Percentiles rank a stretch among this genome's conserved stretches.
phyloP scores from a whole-genome alignment of 257 asterid species.

The Fraxinus excelsior region DNA sequence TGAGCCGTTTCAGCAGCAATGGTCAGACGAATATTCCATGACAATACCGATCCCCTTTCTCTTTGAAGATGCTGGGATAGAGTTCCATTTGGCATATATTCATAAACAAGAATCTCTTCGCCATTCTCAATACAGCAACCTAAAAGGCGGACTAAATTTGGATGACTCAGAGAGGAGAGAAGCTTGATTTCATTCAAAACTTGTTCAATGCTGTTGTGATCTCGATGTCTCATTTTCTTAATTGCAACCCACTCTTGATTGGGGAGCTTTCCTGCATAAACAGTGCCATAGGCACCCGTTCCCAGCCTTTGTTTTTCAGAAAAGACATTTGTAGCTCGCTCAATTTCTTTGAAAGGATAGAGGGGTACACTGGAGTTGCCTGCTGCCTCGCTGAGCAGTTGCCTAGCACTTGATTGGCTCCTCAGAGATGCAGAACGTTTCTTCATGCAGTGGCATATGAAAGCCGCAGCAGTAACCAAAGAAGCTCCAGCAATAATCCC shows the following conservation, averaged over 20 bases:
- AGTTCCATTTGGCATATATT: constrained; percentile 88
- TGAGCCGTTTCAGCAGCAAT: constrained; percentile 84
- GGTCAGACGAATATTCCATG: constrained; percentile 87
- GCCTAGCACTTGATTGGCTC: constrained; percentile 56
- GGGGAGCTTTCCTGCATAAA: constrained; percentile 81
- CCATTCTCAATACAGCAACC: constrained; percentile 92
- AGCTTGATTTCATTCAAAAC: constrained; percentile 94
- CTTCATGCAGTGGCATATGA: constrained; percentile 46
- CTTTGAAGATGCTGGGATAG: constrained; percentile 82
- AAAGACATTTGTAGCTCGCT: constrained; percentile 71
- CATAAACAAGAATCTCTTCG: constrained; percentile 87
- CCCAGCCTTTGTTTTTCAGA: constrained; percentile 78
- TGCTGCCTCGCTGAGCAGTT: constrained; percentile 66
- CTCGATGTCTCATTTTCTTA: constrained; percentile 66
- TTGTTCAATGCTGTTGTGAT: constrained; percentile 67
- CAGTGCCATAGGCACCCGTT: constrained; percentile 96
- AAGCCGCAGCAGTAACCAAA: constrained; percentile 38
- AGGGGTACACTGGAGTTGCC: constrained; percentile 64
- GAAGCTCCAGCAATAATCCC: constrained; percentile 74
- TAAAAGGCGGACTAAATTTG: constrained; percentile 83
- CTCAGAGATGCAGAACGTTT: constrained; percentile 45
- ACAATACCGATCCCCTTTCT: constrained; percentile 61
- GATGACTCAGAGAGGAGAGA: constrained; percentile 83
- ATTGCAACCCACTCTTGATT: constrained; percentile 76
- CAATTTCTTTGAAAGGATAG: constrained; percentile 72